A percentile compares a stretch with the other conserved stretches of the same genome.
These are phyloP conservation scores for Pseudoturritis turrita DNA, from an alignment of 345 rosid genomes.

Conservation along the genomic window DNA sequence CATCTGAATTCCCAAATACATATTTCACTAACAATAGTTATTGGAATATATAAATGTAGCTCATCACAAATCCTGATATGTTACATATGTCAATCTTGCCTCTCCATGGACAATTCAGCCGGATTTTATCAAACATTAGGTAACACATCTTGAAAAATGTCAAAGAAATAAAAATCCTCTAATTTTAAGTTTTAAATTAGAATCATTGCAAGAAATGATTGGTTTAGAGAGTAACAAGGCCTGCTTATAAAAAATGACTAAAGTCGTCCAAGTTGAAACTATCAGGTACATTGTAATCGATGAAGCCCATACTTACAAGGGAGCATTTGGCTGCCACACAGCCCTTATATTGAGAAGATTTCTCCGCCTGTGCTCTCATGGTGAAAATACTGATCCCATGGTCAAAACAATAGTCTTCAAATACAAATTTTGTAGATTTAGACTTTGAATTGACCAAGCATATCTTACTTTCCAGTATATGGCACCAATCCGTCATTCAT, in stretches of 20 bases:
- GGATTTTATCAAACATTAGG: slow-evolving; percentile 83
- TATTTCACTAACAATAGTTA: not conserved
- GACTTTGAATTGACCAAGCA: slow-evolving; percentile 2
- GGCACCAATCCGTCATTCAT: slow-evolving; percentile 73
- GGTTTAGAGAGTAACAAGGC: slow-evolving; percentile 1
- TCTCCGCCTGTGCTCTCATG: slow-evolving; percentile 78
- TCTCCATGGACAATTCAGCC: slow-evolving; percentile 61
- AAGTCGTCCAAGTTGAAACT: not conserved
- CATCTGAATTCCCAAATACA: slow-evolving; percentile 9
- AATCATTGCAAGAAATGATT: not conserved
- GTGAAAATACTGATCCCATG: slow-evolving; percentile 36
- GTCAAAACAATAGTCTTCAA: not conserved
- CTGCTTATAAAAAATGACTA: not conserved
- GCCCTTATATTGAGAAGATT: slow-evolving; percentile 95
- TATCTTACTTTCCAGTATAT: slow-evolving; percentile 52
- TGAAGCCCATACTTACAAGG: slow-evolving; percentile 94
- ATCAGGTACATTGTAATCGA: slow-evolving; percentile 82
- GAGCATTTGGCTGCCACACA: slow-evolving; percentile 97
- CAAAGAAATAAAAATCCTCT: not conserved
- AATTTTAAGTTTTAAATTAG: not conserved
- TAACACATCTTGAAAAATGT: slow-evolving; percentile 24
- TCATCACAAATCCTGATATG: slow-evolving; percentile 99
- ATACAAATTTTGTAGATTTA: not conserved
- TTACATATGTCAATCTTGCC: slow-evolving; percentile 86
- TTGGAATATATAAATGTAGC: slow-evolving; percentile 43